A percentile compares a stretch with the other conserved stretches of the same genome.
phyloP scores from a whole-genome alignment of 202 grass and related monocot species.

The Setaria italica region DNA sequence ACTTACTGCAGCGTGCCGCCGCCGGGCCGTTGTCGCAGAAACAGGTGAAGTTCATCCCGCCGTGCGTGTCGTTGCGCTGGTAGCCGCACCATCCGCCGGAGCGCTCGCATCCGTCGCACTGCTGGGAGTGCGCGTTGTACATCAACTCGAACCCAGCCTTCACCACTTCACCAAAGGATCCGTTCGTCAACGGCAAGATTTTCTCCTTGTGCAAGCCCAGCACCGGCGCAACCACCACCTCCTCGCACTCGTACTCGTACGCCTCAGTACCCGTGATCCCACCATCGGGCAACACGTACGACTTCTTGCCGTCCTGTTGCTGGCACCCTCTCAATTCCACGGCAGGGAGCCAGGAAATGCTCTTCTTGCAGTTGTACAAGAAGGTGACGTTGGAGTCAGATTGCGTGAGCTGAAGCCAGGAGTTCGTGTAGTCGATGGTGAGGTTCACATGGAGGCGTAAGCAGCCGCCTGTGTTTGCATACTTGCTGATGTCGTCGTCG shows the following conservation, averaged over 20 bases:
- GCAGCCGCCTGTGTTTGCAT: too few species aligned
- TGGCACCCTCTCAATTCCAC: neutral
- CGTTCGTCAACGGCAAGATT: neutral
- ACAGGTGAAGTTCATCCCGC: constrained; percentile 20
- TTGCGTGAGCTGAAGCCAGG: constrained; percentile 6
- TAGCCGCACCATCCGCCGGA: constrained; percentile 59
- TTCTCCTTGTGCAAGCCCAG: neutral
- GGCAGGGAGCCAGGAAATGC: neutral
- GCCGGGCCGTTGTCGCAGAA: constrained; percentile 50
- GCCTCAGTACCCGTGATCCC: fast-evolving
- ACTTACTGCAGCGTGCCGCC: neutral
- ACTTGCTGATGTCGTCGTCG: neutral
- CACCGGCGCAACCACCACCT: constrained; percentile 58
- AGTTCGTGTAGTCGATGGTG: constrained; percentile 14
- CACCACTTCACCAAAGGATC: neutral
- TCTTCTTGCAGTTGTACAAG: constrained; percentile 51
- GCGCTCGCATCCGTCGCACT: constrained; percentile 44
- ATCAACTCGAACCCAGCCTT: constrained; percentile 47
- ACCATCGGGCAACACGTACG: constrained; percentile 13
- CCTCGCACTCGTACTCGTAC: constrained; percentile 36
- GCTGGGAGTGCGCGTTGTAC: neutral
- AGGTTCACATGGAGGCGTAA: constrained; percentile 43
- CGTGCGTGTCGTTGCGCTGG: neutral
- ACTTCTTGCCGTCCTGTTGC: neutral
- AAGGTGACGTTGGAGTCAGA: constrained; percentile 54